Conservation (phyloP, 257 asterid species). For the Orobanche coerulescens region DNA sequence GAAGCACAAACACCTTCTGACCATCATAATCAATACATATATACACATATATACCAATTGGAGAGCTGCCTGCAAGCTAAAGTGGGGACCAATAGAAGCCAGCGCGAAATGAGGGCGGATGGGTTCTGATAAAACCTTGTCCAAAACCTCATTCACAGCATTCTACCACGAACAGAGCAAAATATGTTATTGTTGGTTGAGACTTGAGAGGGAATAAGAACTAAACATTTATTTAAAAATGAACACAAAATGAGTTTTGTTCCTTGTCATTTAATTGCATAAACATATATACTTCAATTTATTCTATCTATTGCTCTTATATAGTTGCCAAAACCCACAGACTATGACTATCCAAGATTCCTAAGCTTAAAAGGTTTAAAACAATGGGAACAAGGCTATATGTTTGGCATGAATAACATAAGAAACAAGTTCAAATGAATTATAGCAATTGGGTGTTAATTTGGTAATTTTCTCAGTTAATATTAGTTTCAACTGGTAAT, state of each 20-base stretch:
- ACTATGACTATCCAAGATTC: not conserved
- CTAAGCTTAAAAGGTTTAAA: not conserved
- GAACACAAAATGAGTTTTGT: not conserved
- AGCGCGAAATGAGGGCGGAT: slow-evolving; percentile 76
- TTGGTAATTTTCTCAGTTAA: not conserved
- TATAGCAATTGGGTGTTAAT: not conserved
- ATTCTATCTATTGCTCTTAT: slow-evolving; percentile 1
- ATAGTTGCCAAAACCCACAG: not conserved
- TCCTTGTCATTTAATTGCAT: slow-evolving; percentile 2
- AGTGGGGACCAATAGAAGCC: slow-evolving; percentile 52
- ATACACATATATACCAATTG: slow-evolving; percentile 41
- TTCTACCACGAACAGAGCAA: slow-evolving; percentile 32
- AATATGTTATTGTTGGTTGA: slow-evolving; percentile 10
- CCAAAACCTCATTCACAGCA: slow-evolving; percentile 68
- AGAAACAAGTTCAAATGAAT: not conserved
- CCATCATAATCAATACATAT: not conserved
- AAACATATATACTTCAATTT: not conserved
- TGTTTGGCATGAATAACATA: not conserved
- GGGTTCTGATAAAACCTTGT: slow-evolving; percentile 59
- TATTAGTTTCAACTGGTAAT: slow-evolving; percentile 2
- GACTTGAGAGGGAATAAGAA: slow-evolving; percentile 10
- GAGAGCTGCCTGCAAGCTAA: slow-evolving; percentile 35
- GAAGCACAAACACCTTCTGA: slow-evolving; percentile 2
- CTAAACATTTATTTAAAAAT: not conserved
- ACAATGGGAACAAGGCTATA: not conserved